Percentiles rank a stretch among this genome's conserved stretches.
Conservation (phyloP, 805 yeast species). For the Saccharomycopsis malanga region DNA sequence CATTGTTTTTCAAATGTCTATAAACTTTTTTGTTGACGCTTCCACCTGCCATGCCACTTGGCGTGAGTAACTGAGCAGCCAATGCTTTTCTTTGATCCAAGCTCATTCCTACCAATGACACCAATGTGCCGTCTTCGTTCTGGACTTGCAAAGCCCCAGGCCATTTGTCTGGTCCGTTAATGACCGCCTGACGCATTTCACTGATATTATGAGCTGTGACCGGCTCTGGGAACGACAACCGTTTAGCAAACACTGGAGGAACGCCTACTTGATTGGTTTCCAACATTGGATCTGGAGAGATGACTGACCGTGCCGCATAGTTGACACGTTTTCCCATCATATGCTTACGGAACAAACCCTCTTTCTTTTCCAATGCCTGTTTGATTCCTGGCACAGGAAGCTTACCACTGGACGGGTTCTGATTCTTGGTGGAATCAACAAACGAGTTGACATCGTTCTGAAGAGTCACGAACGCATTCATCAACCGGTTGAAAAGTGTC, state of each 20-base stretch:
- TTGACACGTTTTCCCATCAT: conserved; percentile 99
- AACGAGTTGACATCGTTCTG: conserved; percentile 94
- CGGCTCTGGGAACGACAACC: conserved; percentile 96
- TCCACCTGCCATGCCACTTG: conserved; percentile 43
- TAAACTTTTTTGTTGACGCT: conserved; percentile 85
- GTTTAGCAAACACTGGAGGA: conserved; percentile 96
- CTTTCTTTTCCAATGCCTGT: conserved; percentile 96
- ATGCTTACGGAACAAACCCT: conserved; percentile 95
- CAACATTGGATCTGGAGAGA: conserved; percentile 96
- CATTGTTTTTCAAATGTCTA: conserved; percentile 91
- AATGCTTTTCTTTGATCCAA: conserved; percentile 89
- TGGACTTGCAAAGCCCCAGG: conserved; percentile 98
- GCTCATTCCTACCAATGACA: conserved; percentile 82
- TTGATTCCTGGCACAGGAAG: conserved; percentile 91
- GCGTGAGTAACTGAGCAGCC: conserved; percentile 92
- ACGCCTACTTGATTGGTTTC: conserved; percentile 98
- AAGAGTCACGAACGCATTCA: conserved; percentile 91
- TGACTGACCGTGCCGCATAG: conserved; percentile 97
- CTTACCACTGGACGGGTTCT: conserved; percentile 58
- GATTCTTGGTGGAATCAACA: conserved; percentile 86
- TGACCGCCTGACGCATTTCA: conserved; percentile 87
- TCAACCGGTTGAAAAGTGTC: conserved; percentile 75
- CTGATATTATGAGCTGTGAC: conserved; percentile 88
- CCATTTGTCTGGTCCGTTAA: conserved; percentile 97
- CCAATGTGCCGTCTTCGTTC: conserved; percentile 85